Evolutionary conservation across 768 basidiomycete genomes (phyloP).

Genomic region (Rhizopogon roseolus): DNA sequence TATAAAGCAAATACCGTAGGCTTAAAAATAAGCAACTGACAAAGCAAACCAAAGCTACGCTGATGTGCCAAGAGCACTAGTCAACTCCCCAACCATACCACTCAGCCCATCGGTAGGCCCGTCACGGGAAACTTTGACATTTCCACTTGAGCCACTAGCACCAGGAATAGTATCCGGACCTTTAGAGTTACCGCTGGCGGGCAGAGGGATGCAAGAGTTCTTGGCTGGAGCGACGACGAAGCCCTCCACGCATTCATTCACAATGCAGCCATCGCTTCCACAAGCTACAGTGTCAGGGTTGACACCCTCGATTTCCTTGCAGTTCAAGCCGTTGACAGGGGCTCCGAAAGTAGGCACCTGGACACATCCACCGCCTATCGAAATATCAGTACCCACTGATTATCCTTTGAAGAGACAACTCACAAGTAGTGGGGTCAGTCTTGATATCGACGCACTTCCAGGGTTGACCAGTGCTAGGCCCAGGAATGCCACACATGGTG

Average conservation of each 20-base stretch:
- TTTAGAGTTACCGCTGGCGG: no score
- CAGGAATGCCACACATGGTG: constrained; percentile 22
- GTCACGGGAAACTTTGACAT: not conserved
- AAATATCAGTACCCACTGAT: not conserved
- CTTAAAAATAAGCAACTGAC: no score
- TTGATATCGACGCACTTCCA: constrained; percentile 28
- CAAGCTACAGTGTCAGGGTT: constrained; percentile 20
- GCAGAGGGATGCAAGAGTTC: constrained; percentile 10
- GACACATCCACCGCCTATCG: constrained; percentile 31
- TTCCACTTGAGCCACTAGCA: not conserved
- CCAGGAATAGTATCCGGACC: no score
- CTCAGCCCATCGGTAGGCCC: not conserved
- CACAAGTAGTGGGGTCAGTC: constrained; percentile 25
- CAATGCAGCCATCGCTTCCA: constrained; percentile 18
- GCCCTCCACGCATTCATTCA: constrained; percentile 21
- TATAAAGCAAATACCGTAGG: not conserved
- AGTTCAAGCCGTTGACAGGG: constrained; percentile 23
- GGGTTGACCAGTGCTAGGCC: constrained; percentile 8
- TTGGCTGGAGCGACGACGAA: constrained; percentile 8
- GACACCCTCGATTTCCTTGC: constrained; percentile 25
- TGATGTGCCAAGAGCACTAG: no score
- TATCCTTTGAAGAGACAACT: constrained; percentile 7
- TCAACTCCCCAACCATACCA: no score
- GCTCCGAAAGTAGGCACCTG: constrained; percentile 16
- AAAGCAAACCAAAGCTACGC: not conserved